phyloP scores from a whole-genome alignment of 441 rosid genomes.

The Jatropha podagrica region DNA sequence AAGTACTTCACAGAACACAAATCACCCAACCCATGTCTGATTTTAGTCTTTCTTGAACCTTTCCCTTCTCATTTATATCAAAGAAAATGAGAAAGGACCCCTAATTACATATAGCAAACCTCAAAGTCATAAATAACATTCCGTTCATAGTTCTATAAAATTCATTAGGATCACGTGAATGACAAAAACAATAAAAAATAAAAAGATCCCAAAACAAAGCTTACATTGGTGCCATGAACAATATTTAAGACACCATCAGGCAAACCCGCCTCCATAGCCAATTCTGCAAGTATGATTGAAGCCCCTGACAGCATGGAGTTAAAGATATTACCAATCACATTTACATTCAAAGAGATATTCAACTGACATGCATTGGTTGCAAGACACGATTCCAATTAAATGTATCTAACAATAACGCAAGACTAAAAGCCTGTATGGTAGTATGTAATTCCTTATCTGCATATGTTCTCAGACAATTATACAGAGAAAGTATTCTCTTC shows the following conservation, averaged over 20 bases:
- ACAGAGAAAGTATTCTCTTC: not conserved
- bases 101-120: not conserved
- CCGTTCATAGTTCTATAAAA: conserved; percentile 4
- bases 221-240: conserved; percentile 52
- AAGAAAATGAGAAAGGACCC: not conserved
- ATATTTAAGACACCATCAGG: conserved; percentile 54
- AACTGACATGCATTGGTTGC: not conserved
- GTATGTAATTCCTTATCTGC: not conserved
- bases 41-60: not conserved
- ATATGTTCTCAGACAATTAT: not conserved
- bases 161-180: conserved; percentile 6
- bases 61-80: not conserved
- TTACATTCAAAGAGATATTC: not conserved
- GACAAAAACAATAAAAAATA: not conserved
- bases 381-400: not conserved
- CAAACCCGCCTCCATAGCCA: conserved; percentile 54
- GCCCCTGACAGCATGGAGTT: conserved; percentile 33
- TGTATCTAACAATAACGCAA: not conserved
- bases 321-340: conserved; percentile 7
- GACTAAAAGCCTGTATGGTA: not conserved
- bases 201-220: conserved; percentile 8
- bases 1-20: not conserved
- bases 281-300: conserved; percentile 45
- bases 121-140: not conserved
- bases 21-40: not conserved